phyloP scores from a whole-genome alignment of 2,329 filamentous ascomycete genomes.

The Exophiala sp. region DNA sequence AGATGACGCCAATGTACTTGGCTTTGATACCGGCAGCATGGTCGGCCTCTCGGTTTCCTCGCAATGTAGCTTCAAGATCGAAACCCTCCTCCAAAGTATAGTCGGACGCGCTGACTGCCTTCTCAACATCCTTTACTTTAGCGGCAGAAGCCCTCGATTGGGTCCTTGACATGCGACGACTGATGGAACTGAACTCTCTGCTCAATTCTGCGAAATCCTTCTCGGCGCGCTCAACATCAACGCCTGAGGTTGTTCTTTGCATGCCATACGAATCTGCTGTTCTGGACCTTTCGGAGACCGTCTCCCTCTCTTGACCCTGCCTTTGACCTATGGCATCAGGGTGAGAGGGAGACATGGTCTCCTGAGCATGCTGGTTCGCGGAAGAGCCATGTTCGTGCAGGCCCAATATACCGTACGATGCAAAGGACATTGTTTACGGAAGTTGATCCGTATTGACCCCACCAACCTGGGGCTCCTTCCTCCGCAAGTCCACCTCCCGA shows the following conservation, averaged over 20 bases:
- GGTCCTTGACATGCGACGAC: constrained; percentile 36
- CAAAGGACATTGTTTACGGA: too few species aligned
- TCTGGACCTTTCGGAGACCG: constrained; percentile 9
- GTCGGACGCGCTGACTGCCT: constrained; percentile 43
- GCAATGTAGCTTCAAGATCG: constrained; percentile 70
- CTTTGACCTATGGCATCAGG: too few species aligned
- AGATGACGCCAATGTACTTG: constrained; percentile 75
- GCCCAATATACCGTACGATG: too few species aligned
- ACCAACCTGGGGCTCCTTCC: too few species aligned
- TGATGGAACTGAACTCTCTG: constrained; percentile 38
- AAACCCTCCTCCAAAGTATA: constrained; percentile 59
- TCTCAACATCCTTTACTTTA: constrained; percentile 55
- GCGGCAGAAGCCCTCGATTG: constrained; percentile 31
- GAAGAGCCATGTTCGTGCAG: too few species aligned
- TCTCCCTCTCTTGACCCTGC: not conserved
- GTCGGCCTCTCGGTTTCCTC: constrained; percentile 68
- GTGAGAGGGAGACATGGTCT: too few species aligned
- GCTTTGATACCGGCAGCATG: constrained; percentile 72
- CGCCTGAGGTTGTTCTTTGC: constrained; percentile 35
- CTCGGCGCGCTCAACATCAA: constrained; percentile 47
- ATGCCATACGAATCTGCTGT: constrained; percentile 33
- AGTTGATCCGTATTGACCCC: too few species aligned
- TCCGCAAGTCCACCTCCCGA: too few species aligned
- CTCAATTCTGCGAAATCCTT: constrained; percentile 42
- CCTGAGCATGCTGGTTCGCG: too few species aligned